These are phyloP conservation scores for Cyphellophora europaea DNA, from an alignment of 2,329 filamentous ascomycete genomes.

Conservation along the genomic window DNA sequence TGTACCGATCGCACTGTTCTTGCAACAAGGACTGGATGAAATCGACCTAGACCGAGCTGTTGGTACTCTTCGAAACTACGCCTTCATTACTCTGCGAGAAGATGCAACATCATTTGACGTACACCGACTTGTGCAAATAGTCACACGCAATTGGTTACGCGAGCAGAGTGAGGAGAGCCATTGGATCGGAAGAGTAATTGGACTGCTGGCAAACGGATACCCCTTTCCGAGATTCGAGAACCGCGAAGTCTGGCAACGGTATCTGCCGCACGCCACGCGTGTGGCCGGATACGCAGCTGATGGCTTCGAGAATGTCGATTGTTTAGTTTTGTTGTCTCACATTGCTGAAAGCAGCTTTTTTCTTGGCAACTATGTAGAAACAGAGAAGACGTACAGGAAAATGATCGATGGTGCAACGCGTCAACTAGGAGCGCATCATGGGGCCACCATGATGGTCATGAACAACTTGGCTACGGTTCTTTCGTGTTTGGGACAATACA, in stretches of 20 bases:
- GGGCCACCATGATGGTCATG: not conserved
- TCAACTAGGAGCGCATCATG: slow-evolving; percentile 1
- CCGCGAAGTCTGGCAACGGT: slow-evolving; percentile 19
- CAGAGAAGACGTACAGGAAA: not conserved
- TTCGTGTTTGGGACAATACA: not conserved
- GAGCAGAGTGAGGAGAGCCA: not conserved
- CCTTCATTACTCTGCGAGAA: slow-evolving; percentile 19
- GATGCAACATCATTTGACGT: slow-evolving; percentile 16
- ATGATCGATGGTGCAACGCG: not conserved
- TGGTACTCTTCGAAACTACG: slow-evolving; percentile 23
- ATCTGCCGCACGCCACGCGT: slow-evolving; percentile 22
- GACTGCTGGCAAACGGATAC: not conserved
- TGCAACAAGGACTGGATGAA: slow-evolving; percentile 7
- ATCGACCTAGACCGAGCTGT: slow-evolving; percentile 20
- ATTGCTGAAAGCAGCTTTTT: not conserved
- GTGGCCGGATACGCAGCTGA: not conserved
- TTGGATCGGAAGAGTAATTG: not conserved
- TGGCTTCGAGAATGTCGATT: not conserved
- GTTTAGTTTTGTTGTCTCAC: not conserved
- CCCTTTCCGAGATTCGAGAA: slow-evolving; percentile 3
- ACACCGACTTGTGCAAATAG: slow-evolving; percentile 26
- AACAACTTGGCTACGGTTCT: not conserved
- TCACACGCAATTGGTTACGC: slow-evolving; percentile 24
- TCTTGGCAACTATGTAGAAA: not conserved
- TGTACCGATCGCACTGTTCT: slow-evolving; percentile 25